These are phyloP conservation scores for Ogataea ganodermae DNA, from an alignment of 805 yeast species.

Conservation along the genomic window DNA sequence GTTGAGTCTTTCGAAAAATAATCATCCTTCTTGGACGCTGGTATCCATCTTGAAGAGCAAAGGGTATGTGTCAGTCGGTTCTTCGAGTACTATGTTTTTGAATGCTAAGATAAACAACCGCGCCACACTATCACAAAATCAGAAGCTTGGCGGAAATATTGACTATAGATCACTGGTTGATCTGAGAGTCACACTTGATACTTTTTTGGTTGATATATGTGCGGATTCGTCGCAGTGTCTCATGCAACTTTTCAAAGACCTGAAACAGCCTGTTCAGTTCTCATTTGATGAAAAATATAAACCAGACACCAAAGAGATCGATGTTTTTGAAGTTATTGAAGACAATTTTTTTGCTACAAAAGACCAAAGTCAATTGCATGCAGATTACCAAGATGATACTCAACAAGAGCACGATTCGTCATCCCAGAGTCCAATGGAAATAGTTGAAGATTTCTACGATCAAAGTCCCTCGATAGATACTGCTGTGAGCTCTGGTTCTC, in stretches of 20 bases:
- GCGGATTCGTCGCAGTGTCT: conserved; percentile 84
- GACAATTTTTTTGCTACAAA: conserved; percentile 20
- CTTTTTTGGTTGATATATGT: conserved; percentile 57
- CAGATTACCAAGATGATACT: neutral
- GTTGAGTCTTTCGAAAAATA: conserved; percentile 21
- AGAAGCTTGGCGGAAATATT: neutral
- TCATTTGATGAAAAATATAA: conserved; percentile 62
- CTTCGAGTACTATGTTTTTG: conserved; percentile 40
- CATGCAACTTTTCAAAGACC: conserved; percentile 64
- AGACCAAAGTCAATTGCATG: neutral
- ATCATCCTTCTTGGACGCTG: conserved; percentile 41
- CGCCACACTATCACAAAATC: conserved; percentile 15
- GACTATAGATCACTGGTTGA: conserved; percentile 38
- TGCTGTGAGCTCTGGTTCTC: conserved; percentile 15
- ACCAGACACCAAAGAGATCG: conserved; percentile 37
- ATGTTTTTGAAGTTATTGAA: conserved; percentile 46
- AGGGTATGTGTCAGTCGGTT: conserved; percentile 60
- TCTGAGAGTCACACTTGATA: conserved; percentile 51
- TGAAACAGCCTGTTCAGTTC: conserved; percentile 67
- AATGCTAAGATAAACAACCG: conserved; percentile 28
- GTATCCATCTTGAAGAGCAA: conserved; percentile 40
- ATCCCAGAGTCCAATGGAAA: conserved; percentile 18
- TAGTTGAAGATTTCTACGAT: conserved; percentile 35
- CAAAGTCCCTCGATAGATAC: conserved; percentile 17
- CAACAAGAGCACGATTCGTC: neutral